phyloP scores from a whole-genome alignment of 306 rosid genomes.

The Lathyrus sativus region DNA sequence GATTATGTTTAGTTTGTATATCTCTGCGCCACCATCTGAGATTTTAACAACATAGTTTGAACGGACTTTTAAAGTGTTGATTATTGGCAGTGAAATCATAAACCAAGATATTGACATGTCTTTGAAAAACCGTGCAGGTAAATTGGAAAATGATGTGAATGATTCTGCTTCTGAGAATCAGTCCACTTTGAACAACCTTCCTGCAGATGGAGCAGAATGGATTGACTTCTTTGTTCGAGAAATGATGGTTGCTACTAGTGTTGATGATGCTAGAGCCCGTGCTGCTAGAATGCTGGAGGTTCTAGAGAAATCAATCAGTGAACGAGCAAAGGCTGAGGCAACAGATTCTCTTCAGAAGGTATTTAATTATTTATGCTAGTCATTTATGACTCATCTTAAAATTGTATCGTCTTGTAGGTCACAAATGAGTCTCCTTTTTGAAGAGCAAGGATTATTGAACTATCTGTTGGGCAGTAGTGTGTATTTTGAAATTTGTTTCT shows the following conservation, averaged over 20 bases:
- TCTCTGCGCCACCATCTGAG: neutral
- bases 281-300: constrained; percentile 76
- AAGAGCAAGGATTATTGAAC: constrained; percentile 25
- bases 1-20: neutral
- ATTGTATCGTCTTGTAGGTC: constrained; percentile 16
- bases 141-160: constrained; percentile 41
- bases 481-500: constrained; percentile 26
- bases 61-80: constrained; percentile 22
- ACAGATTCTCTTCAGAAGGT: constrained; percentile 70
- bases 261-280: constrained; percentile 83
- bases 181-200: constrained; percentile 55
- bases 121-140: constrained; percentile 45
- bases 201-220: constrained; percentile 85
- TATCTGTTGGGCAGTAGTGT: constrained; percentile 24
- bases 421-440: neutral
- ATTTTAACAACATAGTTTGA: neutral
- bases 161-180: constrained; percentile 51
- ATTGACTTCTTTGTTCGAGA: constrained; percentile 83
- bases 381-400: constrained; percentile 15
- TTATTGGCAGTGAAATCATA: neutral
- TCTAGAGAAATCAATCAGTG: constrained; percentile 78
- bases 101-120: constrained; percentile 6
- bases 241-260: constrained; percentile 69
- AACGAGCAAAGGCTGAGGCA: constrained; percentile 65
- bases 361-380: constrained; percentile 46